phyloP scores from a whole-genome alignment of 305 asterid genomes.

The Ajuga reptans region DNA sequence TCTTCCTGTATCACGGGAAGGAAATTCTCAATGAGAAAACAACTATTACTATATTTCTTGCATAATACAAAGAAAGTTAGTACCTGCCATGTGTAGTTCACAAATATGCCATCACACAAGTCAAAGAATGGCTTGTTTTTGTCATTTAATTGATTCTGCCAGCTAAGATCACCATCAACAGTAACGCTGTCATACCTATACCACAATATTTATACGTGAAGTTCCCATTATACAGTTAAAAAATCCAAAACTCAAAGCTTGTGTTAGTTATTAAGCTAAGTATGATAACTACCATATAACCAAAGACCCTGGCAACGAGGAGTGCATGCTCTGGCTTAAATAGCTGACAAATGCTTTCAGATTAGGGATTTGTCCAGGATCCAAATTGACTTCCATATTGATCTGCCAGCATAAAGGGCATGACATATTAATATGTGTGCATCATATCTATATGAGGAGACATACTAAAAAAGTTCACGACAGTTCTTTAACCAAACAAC shows the following conservation, averaged over 20 bases:
- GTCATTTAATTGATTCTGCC: constrained; percentile 82
- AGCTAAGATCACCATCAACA: constrained; percentile 57
- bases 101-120: constrained; percentile 74
- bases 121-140: constrained; percentile 87
- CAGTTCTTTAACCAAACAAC: constrained; percentile 8
- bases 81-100: constrained; percentile 87
- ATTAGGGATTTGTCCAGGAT: constrained; percentile 59
- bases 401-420: constrained; percentile 39
- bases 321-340: constrained; percentile 78
- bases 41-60: background rate
- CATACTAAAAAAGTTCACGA: background rate
- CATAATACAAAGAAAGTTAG: constrained; percentile 3
- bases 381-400: constrained; percentile 71
- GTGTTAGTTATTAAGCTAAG: background rate
- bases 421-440: background rate
- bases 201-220: constrained; percentile 17
- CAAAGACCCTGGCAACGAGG: constrained; percentile 69
- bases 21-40: constrained; percentile 18
- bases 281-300: constrained; percentile 61
- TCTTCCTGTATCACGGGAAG: constrained; percentile 43
- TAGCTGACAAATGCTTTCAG: constrained; percentile 66
- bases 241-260: background rate
- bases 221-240: background rate
- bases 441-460: constrained; percentile 4
- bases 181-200: constrained; percentile 93